Conservation (phyloP, 148 eudicot genomes). For the Vaccinium darrowii region DNA sequence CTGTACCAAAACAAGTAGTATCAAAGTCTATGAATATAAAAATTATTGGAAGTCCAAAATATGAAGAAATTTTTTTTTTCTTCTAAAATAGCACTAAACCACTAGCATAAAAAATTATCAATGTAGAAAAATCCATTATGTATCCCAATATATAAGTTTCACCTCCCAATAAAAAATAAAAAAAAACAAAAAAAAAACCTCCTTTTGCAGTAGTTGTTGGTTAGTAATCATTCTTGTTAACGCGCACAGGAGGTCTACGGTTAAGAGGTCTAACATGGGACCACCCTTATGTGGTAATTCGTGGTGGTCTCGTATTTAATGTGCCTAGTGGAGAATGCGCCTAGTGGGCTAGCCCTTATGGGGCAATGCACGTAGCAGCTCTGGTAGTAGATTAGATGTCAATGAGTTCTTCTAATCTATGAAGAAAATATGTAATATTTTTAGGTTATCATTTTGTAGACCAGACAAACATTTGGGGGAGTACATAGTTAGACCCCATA, state of each 20-base stretch:
- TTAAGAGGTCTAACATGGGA: conserved; percentile 1
- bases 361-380: too few relatives aligned
- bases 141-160: background rate
- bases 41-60: background rate
- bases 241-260: background rate
- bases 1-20: conserved; percentile 32
- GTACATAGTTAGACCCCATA: too few relatives aligned
- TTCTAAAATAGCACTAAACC: background rate
- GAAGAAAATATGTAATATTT: background rate
- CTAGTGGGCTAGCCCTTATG: too few relatives aligned
- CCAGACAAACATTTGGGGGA: background rate
- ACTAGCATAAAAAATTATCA: background rate
- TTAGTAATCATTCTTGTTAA: background rate
- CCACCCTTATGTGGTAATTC: background rate
- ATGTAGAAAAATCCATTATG: background rate
- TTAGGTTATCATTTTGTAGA: background rate
- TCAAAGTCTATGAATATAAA: background rate
- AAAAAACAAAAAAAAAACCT: background rate
- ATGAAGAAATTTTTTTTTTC: background rate
- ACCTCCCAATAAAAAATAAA: background rate
- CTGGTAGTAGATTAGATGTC: too few relatives aligned
- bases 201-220: background rate
- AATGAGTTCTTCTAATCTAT: too few relatives aligned
- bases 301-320: background rate
- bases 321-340: too few relatives aligned